Conservation (phyloP, 169 alveolate species). For the Prorocentrum cordatum region DNA sequence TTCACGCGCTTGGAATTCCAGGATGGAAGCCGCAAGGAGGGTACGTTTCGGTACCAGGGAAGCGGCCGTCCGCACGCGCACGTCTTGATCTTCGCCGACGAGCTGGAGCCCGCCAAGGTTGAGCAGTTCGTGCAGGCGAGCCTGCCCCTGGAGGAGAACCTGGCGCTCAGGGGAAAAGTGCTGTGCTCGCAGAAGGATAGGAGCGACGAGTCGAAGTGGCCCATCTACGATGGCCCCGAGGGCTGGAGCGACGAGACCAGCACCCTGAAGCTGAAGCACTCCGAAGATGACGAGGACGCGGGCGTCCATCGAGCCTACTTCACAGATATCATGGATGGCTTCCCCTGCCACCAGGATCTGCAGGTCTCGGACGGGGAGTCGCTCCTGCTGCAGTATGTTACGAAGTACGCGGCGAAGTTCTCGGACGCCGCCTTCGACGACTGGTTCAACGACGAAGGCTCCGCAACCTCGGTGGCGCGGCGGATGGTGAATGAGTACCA, state of each 20-base stretch:
- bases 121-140: neutral
- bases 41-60: neutral
- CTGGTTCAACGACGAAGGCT: constrained; percentile 16
- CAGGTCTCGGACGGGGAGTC: neutral
- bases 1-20: constrained; percentile 6
- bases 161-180: neutral
- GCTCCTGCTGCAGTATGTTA: neutral
- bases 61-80: constrained; percentile 3
- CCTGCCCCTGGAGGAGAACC: neutral
- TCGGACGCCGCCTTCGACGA: neutral
- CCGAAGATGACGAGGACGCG: neutral
- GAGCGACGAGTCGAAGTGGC: neutral
- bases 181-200: neutral
- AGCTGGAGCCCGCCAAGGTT: neutral
- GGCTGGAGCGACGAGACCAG: neutral
- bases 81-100: neutral
- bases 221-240: neutral
- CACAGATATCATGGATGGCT: neutral
- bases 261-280: neutral
- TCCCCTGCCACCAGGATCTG: constrained; percentile 19
- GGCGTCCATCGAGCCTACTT: neutral
- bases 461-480: neutral
- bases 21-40: constrained; percentile 14
- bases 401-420: constrained; percentile 11
- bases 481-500: neutral